Evolutionary conservation across 2,329 filamentous ascomycete species (phyloP), one percentile per base, ranked within the genome.

Genomic region (Ceratocystis cubensis): DNA sequence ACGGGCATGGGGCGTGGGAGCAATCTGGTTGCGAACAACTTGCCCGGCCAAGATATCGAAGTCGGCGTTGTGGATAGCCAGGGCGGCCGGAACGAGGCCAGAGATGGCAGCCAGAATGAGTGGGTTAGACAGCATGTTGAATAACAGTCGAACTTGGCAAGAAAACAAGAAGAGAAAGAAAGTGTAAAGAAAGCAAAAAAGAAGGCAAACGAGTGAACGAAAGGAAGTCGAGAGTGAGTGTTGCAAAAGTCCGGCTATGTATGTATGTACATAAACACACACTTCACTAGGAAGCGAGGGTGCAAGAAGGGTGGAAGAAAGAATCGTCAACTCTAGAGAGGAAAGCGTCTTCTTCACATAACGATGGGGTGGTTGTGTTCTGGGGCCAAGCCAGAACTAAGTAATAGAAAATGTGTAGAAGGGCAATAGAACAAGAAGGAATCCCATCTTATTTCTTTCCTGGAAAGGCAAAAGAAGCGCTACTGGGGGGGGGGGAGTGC

Each of bases 31-130:
- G 28, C 17, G 44, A 6, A 64, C 7, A 30, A 41, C 8, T 28
- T 44, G 46, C 17, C 22, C 53, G 10, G 62, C 62, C 15, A 56
- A 5, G 45, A 28, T 46, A 20, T 46, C 20, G n/a, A 33, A 48
- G 2, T 13, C 25, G n/a, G 22, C 22, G 41, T 22, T 37, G 15
- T 53, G 46, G 28, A 48, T 5, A n/a, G 33, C 63, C 20, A 37
- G 20, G 17, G 15, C 62, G 25, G 45, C 17, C 22, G 62, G 44
- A 22, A 64, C 25, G 15, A 64, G 22, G 62, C 62, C 25, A 15
- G 46, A 45, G 53, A 57, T 10, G 63, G 63, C 48, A 30, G 44
- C n/a, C 20, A 63, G 22, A 17, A 64, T 5, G 46, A 64, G 46
- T 15, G 63, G 2, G 30, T 10, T 37, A 25, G 62, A 50, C 44